Evolutionary conservation across 2,329 filamentous ascomycete species (phyloP), one percentile per base, ranked within the genome.

Genomic region (Colletotrichum coccodes): DNA sequence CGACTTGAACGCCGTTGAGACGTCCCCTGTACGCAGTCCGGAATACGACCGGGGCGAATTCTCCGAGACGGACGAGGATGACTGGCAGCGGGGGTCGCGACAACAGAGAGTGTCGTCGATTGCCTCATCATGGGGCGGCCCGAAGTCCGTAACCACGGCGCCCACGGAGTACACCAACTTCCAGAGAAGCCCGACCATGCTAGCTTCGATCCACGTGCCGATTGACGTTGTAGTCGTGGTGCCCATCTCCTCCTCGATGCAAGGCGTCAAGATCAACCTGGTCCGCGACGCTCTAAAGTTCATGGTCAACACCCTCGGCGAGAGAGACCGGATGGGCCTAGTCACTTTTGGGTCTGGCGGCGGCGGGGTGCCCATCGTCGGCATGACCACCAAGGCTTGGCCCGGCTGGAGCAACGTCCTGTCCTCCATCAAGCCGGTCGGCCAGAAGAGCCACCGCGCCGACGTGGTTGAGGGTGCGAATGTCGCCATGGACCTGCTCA

Each of bases 401-500:
- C 88, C 86, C 61, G 95, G 96, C 66, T 99, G 96, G 96, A 86
- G 90, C 71, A 95, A 93, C 76, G 89, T 97, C 14, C 84, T 99
- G 53, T 88, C 91, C 44, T 95, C 94, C 0, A 97, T 99, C 75
- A 92, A 94, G 72, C 95, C 96, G 0, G 94, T 98, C 11, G 95
- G 95, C 40, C 95, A 98, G 80, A 99, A 98, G 87, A 98, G 94
- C 78, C 90, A 97, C 76, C 92, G 96, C 14, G 95, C 95, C 1
- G 96, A 99, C 81, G 95, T 98, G 16, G 95, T 99, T 3, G 96
- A 99, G 78, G 96, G 96, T 32, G 96, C 95, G 38, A 99, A 98
- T 75, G 94, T 98, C 58, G 96, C 96, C 54, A 98, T 99, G 96
- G 96, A 99, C 79, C 83, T 99, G 63, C 87, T 99, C 66, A 99